Percentiles rank a stretch among this genome's conserved stretches.
Evolutionary conservation across 495 filamentous ascomycete species (phyloP).

Genomic region (Hypoxylon trugodes): DNA sequence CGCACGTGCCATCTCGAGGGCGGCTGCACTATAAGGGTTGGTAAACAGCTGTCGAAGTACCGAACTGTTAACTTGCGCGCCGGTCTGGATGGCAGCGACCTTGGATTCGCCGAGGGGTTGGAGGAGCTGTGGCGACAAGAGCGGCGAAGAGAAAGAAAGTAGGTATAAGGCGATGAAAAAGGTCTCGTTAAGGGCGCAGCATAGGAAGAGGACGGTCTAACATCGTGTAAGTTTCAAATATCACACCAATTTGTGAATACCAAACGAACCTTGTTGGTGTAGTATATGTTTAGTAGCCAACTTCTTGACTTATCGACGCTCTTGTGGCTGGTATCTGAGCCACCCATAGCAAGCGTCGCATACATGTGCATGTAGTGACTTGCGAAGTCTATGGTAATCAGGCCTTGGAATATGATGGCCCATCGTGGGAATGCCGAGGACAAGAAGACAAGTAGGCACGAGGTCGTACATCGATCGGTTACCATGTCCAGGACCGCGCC

Average conservation of each 20-base stretch:
- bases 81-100: conserved; percentile 65
- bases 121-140: conserved; percentile 83
- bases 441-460: conserved; percentile 92
- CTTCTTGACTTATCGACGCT: conserved; percentile 81
- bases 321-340: conserved; percentile 85
- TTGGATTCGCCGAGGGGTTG: conserved; percentile 54
- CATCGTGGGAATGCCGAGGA: conserved; percentile 91
- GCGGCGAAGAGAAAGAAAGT: conserved; percentile 91
- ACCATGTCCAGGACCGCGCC: conserved; percentile 98
- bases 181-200: conserved; percentile 88
- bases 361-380: conserved; percentile 99
- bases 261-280: conserved; percentile 85
- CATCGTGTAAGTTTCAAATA: conserved; percentile 25
- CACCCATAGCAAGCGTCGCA: conserved; percentile 85
- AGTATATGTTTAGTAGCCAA: conserved; percentile 91
- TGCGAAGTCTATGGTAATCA: conserved; percentile 91
- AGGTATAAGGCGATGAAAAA: conserved; percentile 99
- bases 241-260: background rate
- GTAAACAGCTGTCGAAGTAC: conserved; percentile 73
- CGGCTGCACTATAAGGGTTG: conserved; percentile 88
- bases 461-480: conserved; percentile 85
- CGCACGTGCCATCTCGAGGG: conserved; percentile 86
- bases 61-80: conserved; percentile 70
- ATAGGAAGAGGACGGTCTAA: conserved; percentile 89
- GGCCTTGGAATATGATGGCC: conserved; percentile 88